Base-by-base conservation (phyloP, 2,329 filamentous ascomycete genomes). In the Ophiostoma fasciatum region DNA sequence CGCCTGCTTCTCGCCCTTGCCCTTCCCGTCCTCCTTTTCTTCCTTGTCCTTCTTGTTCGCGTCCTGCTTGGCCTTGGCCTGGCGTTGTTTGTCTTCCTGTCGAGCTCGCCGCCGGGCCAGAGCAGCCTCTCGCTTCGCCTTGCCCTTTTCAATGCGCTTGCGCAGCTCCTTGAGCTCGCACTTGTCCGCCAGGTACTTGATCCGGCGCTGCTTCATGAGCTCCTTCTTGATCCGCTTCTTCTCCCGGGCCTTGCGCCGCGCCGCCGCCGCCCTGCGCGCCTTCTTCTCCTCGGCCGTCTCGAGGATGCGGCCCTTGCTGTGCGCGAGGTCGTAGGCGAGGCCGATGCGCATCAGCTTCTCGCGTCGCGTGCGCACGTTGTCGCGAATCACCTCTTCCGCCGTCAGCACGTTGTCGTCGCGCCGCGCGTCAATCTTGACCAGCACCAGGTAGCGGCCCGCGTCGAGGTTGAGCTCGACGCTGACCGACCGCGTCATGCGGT, bases 301-400 rank as follows among this genome's bases (percentile, higher is more conserved):
- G 17, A 58, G 54, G 2, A 68, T 61, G 43, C 64, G 63, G 2
- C 66, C 70, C 50, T 74, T 74, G 54, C 61, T 65, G 46, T 76
- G 71, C 0, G 71, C 71, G 6, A 74, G 47, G 45, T 76, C 71
- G 40, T 76, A 75, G 0, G 70, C 64, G 27, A 63, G 60, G 3
- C 70, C 71, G 6, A 74, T 66, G 27, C 69, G 64, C 1, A 67
- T 62, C 3, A 76, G 56, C 51, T 75, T 76, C 30, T 72, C 68
- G 33, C 74, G 72, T 11, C 67, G 61, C 2, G 52, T 46, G 33
- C 57, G 51, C 38, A 61, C 66, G 46, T 73, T 63, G 11, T 55
- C 54, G 47, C 68, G 67, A 18, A 75, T 62, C 1, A 76, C 66
- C 1, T 72, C 64, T 45, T 75, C 71, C 13, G 72, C 56, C 0